phyloP scores from a whole-genome alignment of 2,329 filamentous ascomycete species.

The Aspergillaceae sp. region DNA sequence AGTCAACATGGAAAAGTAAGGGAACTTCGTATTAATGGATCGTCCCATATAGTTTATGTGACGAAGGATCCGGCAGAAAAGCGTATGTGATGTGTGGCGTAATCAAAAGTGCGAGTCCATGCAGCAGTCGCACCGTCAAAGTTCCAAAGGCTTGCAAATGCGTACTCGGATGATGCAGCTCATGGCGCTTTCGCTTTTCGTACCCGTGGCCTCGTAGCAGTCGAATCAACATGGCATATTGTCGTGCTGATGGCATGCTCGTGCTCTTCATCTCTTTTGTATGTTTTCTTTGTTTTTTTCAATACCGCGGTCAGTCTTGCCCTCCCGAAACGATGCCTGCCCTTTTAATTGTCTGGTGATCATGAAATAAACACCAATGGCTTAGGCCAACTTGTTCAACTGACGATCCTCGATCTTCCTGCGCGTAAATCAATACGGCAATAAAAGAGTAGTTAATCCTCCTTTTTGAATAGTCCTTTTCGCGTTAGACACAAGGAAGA shows the following conservation, averaged over 20 bases:
- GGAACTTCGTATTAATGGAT: constrained; percentile 23
- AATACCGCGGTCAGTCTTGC: no score
- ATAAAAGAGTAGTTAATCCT: neutral
- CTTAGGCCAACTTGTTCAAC: no score
- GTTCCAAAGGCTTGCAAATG: constrained; percentile 7
- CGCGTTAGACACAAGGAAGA: constrained; percentile 1
- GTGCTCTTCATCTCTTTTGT: neutral
- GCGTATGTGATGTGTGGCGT: constrained; percentile 1
- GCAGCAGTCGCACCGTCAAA: constrained; percentile 6
- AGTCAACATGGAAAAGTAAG: constrained; percentile 7
- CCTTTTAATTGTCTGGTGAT: no score
- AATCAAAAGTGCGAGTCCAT: constrained; percentile 2
- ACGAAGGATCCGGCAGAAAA: constrained; percentile 10
- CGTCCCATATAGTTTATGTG: constrained; percentile 29
- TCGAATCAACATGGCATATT: constrained; percentile 9
- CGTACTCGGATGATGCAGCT: constrained; percentile 22
- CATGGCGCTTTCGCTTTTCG: constrained; percentile 24
- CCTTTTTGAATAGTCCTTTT: neutral
- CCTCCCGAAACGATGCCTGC: no score
- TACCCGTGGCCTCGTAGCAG: constrained; percentile 21
- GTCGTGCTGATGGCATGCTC: neutral
- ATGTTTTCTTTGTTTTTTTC: neutral
- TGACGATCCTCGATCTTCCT: neutral
- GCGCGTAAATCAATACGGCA: neutral
- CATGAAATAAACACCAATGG: no score